A percentile compares a stretch with the other conserved stretches of the same genome.
Conservation (phyloP, 2,329 filamentous ascomycete species). For the Gremmenia infestans region DNA sequence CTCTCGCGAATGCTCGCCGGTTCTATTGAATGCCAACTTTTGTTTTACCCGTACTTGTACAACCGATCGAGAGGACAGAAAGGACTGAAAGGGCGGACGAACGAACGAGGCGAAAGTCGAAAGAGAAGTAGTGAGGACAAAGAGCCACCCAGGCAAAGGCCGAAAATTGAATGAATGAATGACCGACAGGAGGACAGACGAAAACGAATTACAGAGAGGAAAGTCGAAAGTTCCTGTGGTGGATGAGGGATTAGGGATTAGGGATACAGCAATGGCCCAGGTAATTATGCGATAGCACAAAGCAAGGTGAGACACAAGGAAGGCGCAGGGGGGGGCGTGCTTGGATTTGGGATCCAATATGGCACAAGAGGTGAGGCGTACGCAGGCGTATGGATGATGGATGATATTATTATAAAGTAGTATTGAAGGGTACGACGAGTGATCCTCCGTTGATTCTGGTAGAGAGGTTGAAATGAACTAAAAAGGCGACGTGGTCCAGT, state of each 20-base stretch:
- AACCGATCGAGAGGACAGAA: conserved; percentile 18
- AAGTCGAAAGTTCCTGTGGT: not conserved
- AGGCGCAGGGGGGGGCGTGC: not conserved
- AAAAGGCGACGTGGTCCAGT: no score
- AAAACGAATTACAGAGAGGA: conserved; percentile 8
- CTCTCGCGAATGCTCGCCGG: conserved; percentile 12
- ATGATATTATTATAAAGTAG: no score
- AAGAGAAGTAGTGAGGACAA: not conserved
- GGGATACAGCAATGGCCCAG: not conserved
- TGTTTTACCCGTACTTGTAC: conserved; percentile 13
- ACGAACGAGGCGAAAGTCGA: not conserved
- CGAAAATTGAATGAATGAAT: conserved; percentile 4
- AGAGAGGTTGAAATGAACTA: no score
- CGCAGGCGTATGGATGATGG: no score
- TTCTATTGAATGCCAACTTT: conserved; percentile 9
- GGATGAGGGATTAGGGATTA: not conserved
- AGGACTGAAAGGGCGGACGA: conserved; percentile 16
- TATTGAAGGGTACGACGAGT: no score
- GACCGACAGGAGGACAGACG: not conserved
- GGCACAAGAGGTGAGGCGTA: no score
- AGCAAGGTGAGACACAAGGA: no score
- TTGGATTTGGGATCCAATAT: not conserved
- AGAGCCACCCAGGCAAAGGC: not conserved
- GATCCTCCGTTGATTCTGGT: no score
- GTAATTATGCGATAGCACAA: no score